Conservation (phyloP, 805 yeast species). For the Clavispora fructus region DNA sequence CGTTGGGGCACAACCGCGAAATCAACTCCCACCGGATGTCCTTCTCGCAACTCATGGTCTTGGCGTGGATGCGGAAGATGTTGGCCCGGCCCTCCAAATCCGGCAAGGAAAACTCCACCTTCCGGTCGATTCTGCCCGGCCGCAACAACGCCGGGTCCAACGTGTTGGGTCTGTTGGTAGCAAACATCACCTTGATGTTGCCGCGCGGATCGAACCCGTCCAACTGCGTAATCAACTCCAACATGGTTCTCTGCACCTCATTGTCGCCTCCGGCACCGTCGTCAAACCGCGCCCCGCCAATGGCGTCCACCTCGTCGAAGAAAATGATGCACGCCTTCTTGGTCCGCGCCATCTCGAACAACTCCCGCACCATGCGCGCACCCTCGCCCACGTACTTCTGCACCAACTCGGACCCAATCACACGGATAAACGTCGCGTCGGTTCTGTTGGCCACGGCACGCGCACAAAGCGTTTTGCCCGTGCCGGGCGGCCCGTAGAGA, state of each 20-base stretch:
- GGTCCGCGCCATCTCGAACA: slow-evolving; percentile 98
- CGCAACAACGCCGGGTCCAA: slow-evolving; percentile 95
- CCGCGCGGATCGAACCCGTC: slow-evolving; percentile 99
- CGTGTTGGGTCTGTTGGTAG: slow-evolving; percentile 97
- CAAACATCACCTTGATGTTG: slow-evolving; percentile 98
- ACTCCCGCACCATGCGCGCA: slow-evolving; percentile 98
- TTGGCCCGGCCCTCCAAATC: slow-evolving; percentile 98
- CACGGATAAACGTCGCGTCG: slow-evolving; percentile 97
- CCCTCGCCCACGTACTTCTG: slow-evolving; percentile 99
- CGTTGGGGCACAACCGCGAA: slow-evolving; percentile 94
- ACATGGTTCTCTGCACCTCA: slow-evolving; percentile 98
- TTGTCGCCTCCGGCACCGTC: slow-evolving; percentile 99
- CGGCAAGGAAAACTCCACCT: slow-evolving; percentile 94
- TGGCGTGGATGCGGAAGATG: slow-evolving; percentile 94
- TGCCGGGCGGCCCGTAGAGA: slow-evolving; percentile 97
- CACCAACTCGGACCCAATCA: slow-evolving; percentile 96
- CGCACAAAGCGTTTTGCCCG: slow-evolving; percentile 97
- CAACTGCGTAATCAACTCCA: slow-evolving; percentile 93
- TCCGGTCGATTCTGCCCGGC: slow-evolving; percentile 98
- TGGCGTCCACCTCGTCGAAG: slow-evolving; percentile 97
- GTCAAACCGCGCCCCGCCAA: slow-evolving; percentile 99
- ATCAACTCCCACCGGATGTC: slow-evolving; percentile 98
- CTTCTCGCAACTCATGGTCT: slow-evolving; percentile 96
- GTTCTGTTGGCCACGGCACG: slow-evolving; percentile 99
- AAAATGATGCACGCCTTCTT: slow-evolving; percentile 97